A percentile compares a stretch with the other conserved stretches of the same genome.
phyloP scores from a whole-genome alignment of 805 yeast species.

The Starmerella cellae region DNA sequence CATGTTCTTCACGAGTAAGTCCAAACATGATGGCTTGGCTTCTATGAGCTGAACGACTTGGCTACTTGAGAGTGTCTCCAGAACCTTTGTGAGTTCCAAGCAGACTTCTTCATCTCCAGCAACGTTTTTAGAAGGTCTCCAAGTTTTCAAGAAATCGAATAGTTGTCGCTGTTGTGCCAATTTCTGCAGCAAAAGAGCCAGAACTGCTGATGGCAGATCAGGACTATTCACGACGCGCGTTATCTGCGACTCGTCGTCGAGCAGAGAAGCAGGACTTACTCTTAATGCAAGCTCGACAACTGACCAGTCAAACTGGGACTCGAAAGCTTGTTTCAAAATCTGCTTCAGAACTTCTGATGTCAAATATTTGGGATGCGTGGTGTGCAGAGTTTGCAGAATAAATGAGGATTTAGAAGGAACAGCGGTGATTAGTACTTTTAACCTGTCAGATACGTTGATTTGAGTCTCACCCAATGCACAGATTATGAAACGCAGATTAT shows the following conservation, averaged over 20 bases:
- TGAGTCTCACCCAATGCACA: slow-evolving; percentile 1
- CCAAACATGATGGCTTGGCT: not conserved
- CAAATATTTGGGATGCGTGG: not conserved
- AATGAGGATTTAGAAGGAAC: slow-evolving; percentile 6
- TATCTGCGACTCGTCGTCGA: not conserved
- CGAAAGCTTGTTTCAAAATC: not conserved
- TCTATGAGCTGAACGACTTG: slow-evolving; percentile 12
- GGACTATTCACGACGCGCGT: not conserved
- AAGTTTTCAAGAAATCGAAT: slow-evolving; percentile 2
- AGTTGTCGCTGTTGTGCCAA: slow-evolving; percentile 5
- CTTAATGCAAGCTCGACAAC: slow-evolving; percentile 3
- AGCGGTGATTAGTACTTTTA: slow-evolving; percentile 1
- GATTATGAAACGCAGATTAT: not conserved
- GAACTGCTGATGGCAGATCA: not conserved
- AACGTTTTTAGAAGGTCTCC: not conserved
- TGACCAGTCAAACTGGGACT: slow-evolving; percentile 1
- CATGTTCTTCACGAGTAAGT: slow-evolving; percentile 1
- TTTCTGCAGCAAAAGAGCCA: slow-evolving; percentile 1
- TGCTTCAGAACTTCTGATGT: slow-evolving; percentile 2
- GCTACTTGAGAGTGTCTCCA: slow-evolving; percentile 10
- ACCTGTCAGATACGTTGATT: slow-evolving; percentile 6
- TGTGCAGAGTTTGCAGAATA: slow-evolving; percentile 4
- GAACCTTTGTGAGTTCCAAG: not conserved
- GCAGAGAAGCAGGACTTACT: slow-evolving; percentile 4
- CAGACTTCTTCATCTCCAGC: not conserved